phyloP scores from a whole-genome alignment of 805 yeast genomes.

The Starmerella floris region DNA sequence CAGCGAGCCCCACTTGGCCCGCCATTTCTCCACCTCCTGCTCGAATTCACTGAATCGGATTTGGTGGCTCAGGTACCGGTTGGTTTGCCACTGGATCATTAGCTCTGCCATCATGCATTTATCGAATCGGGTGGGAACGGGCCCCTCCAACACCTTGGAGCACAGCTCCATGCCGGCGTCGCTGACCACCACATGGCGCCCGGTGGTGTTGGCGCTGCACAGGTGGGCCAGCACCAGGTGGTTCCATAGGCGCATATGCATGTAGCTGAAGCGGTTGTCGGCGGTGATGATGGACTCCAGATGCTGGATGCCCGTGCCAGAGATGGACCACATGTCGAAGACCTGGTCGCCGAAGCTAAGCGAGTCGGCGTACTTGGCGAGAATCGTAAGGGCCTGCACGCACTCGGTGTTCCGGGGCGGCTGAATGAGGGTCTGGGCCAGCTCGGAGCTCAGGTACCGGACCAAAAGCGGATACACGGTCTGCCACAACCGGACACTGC shows the following conservation, averaged over 20 bases:
- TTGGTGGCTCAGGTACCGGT: constrained; percentile 40
- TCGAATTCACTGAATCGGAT: constrained; percentile 30
- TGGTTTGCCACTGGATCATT: constrained; percentile 43
- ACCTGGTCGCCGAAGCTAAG: constrained; percentile 39
- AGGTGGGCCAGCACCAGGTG: constrained; percentile 56
- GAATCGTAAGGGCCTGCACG: constrained; percentile 51
- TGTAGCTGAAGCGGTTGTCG: constrained; percentile 50
- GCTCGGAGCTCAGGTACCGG: constrained; percentile 37
- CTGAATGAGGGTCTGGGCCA: constrained; percentile 34
- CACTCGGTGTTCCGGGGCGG: constrained; percentile 43
- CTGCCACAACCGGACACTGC: constrained; percentile 31
- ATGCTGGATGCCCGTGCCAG: constrained; percentile 52
- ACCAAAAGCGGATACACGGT: constrained; percentile 35
- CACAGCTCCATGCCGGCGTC: constrained; percentile 47
- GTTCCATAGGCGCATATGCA: constrained; percentile 55
- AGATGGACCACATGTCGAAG: constrained; percentile 58
- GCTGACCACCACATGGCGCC: constrained; percentile 51
- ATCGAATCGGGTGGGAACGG: constrained; percentile 61
- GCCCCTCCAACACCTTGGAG: constrained; percentile 41
- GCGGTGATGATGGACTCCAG: constrained; percentile 54
- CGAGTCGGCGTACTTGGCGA: constrained; percentile 53
- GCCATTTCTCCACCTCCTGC: constrained; percentile 46
- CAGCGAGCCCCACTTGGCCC: constrained; percentile 53
- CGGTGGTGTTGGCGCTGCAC: constrained; percentile 51
- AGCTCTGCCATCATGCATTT: constrained; percentile 74